Evolutionary conservation across 2,329 filamentous ascomycete species (phyloP).

Genomic region (Rhynchosporium secalis): DNA sequence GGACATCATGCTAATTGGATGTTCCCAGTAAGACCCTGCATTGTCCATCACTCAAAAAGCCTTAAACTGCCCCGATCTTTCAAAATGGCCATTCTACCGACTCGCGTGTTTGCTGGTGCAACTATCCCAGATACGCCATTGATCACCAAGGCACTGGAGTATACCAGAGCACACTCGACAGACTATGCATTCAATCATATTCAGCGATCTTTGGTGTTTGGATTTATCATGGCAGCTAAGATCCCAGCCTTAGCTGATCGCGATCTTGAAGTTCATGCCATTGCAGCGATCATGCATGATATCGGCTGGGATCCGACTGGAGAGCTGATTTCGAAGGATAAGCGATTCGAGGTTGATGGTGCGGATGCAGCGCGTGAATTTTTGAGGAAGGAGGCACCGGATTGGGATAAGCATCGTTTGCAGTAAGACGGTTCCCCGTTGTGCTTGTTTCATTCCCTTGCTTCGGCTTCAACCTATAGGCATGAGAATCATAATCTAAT

Average conservation of each 20-base stretch:
- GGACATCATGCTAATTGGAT: neutral
- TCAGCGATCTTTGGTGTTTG: constrained; percentile 41
- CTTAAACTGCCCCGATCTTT: neutral
- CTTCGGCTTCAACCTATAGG: too few relatives aligned
- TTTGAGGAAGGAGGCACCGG: constrained; percentile 32
- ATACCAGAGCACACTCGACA: constrained; percentile 38
- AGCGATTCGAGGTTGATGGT: constrained; percentile 53
- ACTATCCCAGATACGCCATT: constrained; percentile 42
- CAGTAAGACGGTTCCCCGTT: constrained; percentile 48
- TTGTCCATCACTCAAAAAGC: neutral
- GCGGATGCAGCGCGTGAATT: constrained; percentile 48
- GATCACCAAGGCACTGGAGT: constrained; percentile 40
- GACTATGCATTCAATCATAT: constrained; percentile 44
- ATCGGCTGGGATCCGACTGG: constrained; percentile 45
- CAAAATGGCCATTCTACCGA: constrained; percentile 15
- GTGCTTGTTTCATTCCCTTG: neutral
- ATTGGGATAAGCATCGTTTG: constrained; percentile 44
- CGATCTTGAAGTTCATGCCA: constrained; percentile 44
- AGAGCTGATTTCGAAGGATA: constrained; percentile 44
- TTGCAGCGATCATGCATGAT: constrained; percentile 46
- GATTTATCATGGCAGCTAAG: constrained; percentile 41
- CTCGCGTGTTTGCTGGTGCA: constrained; percentile 39
- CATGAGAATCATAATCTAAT: too few relatives aligned
- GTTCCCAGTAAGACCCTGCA: neutral
- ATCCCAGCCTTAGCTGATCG: constrained; percentile 32